Percentiles rank a stretch among this genome's conserved stretches.
Conservation (phyloP, 75 land plant genomes). For the Pinus taeda region DNA sequence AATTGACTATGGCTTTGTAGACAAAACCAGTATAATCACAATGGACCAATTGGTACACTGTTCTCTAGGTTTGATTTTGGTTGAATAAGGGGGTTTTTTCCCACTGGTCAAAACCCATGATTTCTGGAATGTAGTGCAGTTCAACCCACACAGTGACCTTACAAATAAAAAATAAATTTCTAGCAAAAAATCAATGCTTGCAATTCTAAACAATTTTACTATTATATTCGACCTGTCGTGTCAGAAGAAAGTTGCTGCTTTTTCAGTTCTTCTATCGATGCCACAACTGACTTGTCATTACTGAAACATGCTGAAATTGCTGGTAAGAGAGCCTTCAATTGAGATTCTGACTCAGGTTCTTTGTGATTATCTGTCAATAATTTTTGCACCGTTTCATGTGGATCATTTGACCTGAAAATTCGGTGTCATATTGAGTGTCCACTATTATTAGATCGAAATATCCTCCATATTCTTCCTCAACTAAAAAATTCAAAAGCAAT, state of each 20-base stretch:
- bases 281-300: conserved; percentile 48
- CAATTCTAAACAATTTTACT: no score
- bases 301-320: conserved; percentile 60
- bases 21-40: no score
- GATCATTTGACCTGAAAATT: conserved; percentile 64
- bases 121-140: no score
- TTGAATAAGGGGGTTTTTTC: no score
- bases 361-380: conserved; percentile 38
- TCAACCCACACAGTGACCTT: no score
- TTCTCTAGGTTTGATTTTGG: no score
- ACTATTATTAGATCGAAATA: neutral
- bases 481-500: neutral
- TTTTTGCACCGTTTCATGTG: conserved; percentile 48
- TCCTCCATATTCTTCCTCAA: neutral
- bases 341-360: conserved; percentile 54
- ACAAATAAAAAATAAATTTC: no score
- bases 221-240: conserved; percentile 38
- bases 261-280: conserved; percentile 61
- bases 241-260: conserved; percentile 51
- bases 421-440: neutral
- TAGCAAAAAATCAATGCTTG: no score
- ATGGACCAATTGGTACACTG: no score
- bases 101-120: no score
- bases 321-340: conserved; percentile 59
- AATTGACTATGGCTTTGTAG: no score